Evolutionary conservation across 805 yeast species (phyloP), one percentile per base, ranked within the genome.

Genomic region (Wickerhamiella kazuoi): DNA sequence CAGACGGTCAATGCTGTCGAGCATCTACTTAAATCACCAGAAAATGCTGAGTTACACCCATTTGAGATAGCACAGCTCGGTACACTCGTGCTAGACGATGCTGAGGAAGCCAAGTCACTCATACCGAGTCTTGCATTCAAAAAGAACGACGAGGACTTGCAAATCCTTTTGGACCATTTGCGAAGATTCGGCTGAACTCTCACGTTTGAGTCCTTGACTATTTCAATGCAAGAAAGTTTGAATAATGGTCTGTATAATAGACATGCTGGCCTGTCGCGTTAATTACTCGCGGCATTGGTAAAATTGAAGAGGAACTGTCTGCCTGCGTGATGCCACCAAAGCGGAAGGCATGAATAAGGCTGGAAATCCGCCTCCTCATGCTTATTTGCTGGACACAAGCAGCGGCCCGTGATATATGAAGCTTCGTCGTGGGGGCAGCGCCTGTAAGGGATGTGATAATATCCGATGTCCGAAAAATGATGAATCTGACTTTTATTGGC

Each of bases 1-100:
- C 86, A 86, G 45, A 83, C 96, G 0, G 86, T 90, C 26, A 76
- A 82, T 42, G 94, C 96, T 1, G 97, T 84, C 17, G 96, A 87
- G 54, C 81, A 79, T 49, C 63, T 90, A 46, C 66, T 90, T 53
- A 76, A 73, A 45, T 63, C 76, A 21, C 73, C 78, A 36, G 93
- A 81, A 47, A 78, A 76, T 51, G 62, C 71, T 32, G 76, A 74
- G 21, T 61, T 90, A 50, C 98, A 90, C 63, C 97, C 98, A 1
- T 90, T 90, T 57, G 98, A 90, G 61, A 66, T 82, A 40, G 94
- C 97, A 1, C 97, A 90, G 60, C 63, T 79, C 44, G 75, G 93
- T 0, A 81, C 93, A 3, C 67, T 87, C 45, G 79, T 90, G 23
- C 86, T 96, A 60, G 98, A 87, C 54, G 96, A 87, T 46, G 84